Evolutionary conservation across 1,139 yeast species (phyloP), one percentile per base, ranked within the genome.

Genomic region (Candida sanyaensis): DNA sequence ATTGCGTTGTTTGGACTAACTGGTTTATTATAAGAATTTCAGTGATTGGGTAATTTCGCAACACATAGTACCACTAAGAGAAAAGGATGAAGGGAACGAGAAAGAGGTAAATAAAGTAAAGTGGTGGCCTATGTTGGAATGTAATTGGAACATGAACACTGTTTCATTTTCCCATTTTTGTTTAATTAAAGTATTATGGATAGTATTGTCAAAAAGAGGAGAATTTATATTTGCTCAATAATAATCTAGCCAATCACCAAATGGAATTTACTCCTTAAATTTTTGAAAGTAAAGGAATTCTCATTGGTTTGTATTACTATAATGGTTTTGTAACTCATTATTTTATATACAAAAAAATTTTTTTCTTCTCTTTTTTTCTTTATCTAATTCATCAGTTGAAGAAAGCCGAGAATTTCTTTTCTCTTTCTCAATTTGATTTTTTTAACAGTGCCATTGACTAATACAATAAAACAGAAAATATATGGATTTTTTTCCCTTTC

Each of bases 371-470:
- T 17, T 17, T 17, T 17, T 36, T 31, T 29, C 45, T 55, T 60
- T 61, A 60, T 61, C 64, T 59, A 50, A 58, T 61, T 46, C 61
- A 60, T 61, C 65, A 59, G 55, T 52, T 30, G 37, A 37, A 37
- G 28, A 41, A 41, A 32, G 43, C 43, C 43, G 43, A 40, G 29
- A 30, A 30, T 21, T 40, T 39, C 34, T 28, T 17, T 39, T 30
- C 31, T 8, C 12, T 26, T 28, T 28, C 12, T 28, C 11, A 17
- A 17, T 17, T 17, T 2, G 21, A 17, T 17, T 17, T 26, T 37
- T 26, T 24, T 26, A 26, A n/a, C 26, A 21, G 11, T 33, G 9
- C 9, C 9, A 36, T 23, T 24, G n/a, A 12, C 9, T 21, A 36
- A 36, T 24, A 23, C 21, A 17, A 17, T 17, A 17, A 17, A 17